Evolutionary conservation across 371 early-diverging fungal genomes (phyloP).

Genomic region (Syncephalastrum racemosum): DNA sequence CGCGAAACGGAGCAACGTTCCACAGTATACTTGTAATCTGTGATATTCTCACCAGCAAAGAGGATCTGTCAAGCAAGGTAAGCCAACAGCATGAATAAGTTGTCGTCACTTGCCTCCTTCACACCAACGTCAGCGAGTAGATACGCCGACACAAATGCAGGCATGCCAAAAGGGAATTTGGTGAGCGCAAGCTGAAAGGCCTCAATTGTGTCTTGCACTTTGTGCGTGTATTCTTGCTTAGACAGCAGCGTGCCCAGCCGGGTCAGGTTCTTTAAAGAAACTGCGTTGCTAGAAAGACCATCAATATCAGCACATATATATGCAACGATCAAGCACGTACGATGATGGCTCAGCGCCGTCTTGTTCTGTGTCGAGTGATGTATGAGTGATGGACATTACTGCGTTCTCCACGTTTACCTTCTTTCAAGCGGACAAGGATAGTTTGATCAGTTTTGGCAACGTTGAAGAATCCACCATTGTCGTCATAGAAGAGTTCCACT

Average conservation of each 20-base stretch:
- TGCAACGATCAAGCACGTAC: constrained; percentile 18
- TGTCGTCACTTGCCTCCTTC: constrained; percentile 38
- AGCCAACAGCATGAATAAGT: background rate
- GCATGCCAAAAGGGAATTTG: constrained; percentile 41
- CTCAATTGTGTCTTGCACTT: constrained; percentile 34
- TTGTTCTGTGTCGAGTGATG: constrained; percentile 38
- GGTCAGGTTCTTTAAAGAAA: constrained; percentile 41
- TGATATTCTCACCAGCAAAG: constrained; percentile 28
- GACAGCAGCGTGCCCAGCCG: constrained; percentile 37
- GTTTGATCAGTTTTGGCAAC: constrained; percentile 39
- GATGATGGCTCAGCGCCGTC: constrained; percentile 71
- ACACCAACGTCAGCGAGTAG: constrained; percentile 33
- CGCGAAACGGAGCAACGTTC: constrained; percentile 26
- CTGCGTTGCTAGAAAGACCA: constrained; percentile 33
- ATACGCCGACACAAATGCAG: constrained; percentile 36
- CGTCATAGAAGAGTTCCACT: constrained; percentile 63
- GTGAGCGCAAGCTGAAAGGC: constrained; percentile 29
- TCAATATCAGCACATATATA: background rate
- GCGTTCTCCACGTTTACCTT: constrained; percentile 33
- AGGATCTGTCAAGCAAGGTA: constrained; percentile 33
- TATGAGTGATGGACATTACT: background rate
- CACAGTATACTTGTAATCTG: constrained; percentile 34
- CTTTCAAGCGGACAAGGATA: constrained; percentile 62
- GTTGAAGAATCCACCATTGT: constrained; percentile 55
- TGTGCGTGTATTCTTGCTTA: constrained; percentile 18